These are phyloP conservation scores for Daldinia caldariorum DNA, from an alignment of 495 filamentous ascomycete species.

Conservation along the genomic window DNA sequence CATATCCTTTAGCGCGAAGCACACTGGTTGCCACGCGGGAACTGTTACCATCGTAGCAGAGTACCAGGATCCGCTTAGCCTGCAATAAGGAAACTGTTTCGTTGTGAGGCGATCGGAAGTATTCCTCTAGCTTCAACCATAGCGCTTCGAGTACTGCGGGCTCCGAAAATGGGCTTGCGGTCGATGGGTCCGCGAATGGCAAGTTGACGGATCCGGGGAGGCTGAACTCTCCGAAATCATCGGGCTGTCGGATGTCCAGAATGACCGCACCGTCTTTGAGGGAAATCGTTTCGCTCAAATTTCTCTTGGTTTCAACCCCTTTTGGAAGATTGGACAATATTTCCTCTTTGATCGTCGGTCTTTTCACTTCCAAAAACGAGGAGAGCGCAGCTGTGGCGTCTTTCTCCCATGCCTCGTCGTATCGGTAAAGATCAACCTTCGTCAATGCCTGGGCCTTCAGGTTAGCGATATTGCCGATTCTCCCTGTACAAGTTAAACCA, in stretches of 20 bases:
- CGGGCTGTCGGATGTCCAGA: conserved; percentile 55
- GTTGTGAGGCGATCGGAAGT: conserved; percentile 30
- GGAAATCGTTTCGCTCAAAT: conserved; percentile 8
- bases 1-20: conserved; percentile 60
- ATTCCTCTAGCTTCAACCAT: conserved; percentile 57
- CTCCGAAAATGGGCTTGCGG: conserved; percentile 57
- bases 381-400: conserved; percentile 52
- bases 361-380: conserved; percentile 49
- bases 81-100: conserved; percentile 44
- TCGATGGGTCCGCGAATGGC: conserved; percentile 51
- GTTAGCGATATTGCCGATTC: conserved; percentile 17
- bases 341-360: conserved; percentile 30
- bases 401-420: conserved; percentile 64
- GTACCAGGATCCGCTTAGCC: conserved; percentile 54
- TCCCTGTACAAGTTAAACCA: conserved; percentile 9
- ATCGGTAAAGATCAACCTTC: conserved; percentile 63
- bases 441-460: conserved; percentile 51
- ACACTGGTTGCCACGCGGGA: conserved; percentile 64
- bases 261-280: conserved; percentile 40
- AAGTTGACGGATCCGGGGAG: conserved; percentile 59
- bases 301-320: neutral
- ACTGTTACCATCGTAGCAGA: conserved; percentile 65
- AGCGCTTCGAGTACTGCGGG: conserved; percentile 55
- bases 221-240: conserved; percentile 56
- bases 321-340: conserved; percentile 17